Evolutionary conservation across 345 rosid species (phyloP).

Genomic region (Streptanthus diversifolius): DNA sequence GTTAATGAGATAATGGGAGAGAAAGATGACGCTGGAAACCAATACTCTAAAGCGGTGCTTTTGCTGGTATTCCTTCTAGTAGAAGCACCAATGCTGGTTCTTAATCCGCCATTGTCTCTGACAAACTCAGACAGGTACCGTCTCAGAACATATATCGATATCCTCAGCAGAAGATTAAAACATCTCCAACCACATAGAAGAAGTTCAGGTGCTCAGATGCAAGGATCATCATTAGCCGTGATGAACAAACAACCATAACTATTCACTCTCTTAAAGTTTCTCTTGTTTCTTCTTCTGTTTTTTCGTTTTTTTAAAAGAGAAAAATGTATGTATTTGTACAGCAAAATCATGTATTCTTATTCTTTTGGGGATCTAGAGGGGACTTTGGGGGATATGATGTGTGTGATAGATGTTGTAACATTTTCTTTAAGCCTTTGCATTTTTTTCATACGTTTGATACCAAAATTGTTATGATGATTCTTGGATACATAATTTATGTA

Average conservation of each 20-base stretch:
- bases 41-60: slow-evolving; percentile 67
- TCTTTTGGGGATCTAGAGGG: slow-evolving; percentile 44
- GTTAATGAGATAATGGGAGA: slow-evolving; percentile 73
- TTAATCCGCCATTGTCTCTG: slow-evolving; percentile 86
- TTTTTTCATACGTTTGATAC: not conserved
- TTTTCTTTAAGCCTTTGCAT: slow-evolving; percentile 23
- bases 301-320: not conserved
- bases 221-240: slow-evolving; percentile 40
- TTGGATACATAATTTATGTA: not conserved
- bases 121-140: slow-evolving; percentile 75
- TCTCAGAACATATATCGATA: slow-evolving; percentile 62
- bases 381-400: slow-evolving; percentile 14
- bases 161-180: slow-evolving; percentile 62
- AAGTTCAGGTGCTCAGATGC: slow-evolving; percentile 45
- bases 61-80: slow-evolving; percentile 73
- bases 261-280: not conserved
- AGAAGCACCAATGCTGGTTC: slow-evolving; percentile 84
- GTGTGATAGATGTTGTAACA: slow-evolving; percentile 40
- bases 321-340: slow-evolving; percentile 49
- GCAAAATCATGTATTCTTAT: slow-evolving; percentile 35
- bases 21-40: slow-evolving; percentile 53
- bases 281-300: not conserved
- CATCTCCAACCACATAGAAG: slow-evolving; percentile 55
- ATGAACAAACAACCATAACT: slow-evolving; percentile 22
- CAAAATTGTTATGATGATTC: slow-evolving; percentile 2